Percentiles rank a stretch among this genome's conserved stretches.
Evolutionary conservation across 139 green algal genomes (phyloP).

Genomic region (Micractinium sp.): DNA sequence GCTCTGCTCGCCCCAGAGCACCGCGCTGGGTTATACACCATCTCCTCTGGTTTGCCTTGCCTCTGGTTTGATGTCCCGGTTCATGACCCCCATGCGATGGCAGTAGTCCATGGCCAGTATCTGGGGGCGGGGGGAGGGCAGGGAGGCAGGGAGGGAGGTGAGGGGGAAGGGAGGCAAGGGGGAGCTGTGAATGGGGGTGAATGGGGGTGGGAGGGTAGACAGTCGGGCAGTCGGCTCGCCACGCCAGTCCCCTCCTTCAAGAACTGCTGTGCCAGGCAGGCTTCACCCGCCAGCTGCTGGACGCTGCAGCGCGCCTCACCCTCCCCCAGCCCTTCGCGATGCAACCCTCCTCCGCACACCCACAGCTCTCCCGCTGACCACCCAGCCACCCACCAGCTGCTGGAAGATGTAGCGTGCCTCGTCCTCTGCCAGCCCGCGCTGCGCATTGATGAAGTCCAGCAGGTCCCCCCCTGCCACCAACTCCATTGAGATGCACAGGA

Average conservation of each 20-base stretch:
- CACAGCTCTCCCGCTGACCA: too few relatives aligned
- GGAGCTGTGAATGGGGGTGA: too few relatives aligned
- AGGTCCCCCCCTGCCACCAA: neutral
- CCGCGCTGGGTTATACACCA: too few relatives aligned
- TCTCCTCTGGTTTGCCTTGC: neutral
- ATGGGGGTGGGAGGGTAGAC: neutral
- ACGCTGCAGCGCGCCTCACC: neutral
- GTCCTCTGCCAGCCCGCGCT: neutral
- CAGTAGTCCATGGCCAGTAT: constrained; percentile 96
- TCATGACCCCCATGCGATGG: constrained; percentile 84
- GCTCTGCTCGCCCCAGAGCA: too few relatives aligned
- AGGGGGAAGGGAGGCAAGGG: neutral
- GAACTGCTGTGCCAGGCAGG: too few relatives aligned
- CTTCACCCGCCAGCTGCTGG: neutral
- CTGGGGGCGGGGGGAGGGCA: neutral
- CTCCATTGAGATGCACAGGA: constrained; percentile 15
- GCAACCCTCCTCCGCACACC: too few relatives aligned
- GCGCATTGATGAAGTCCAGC: neutral
- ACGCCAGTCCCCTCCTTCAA: too few relatives aligned
- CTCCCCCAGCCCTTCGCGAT: too few relatives aligned
- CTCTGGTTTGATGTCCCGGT: constrained; percentile 86
- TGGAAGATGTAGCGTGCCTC: constrained; percentile 20
- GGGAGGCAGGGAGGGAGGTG: neutral
- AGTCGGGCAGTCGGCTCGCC: neutral
- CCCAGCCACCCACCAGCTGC: neutral